These are phyloP conservation scores for Zasmidium cellare DNA, from an alignment of 2,329 filamentous ascomycete genomes.

Conservation along the genomic window DNA sequence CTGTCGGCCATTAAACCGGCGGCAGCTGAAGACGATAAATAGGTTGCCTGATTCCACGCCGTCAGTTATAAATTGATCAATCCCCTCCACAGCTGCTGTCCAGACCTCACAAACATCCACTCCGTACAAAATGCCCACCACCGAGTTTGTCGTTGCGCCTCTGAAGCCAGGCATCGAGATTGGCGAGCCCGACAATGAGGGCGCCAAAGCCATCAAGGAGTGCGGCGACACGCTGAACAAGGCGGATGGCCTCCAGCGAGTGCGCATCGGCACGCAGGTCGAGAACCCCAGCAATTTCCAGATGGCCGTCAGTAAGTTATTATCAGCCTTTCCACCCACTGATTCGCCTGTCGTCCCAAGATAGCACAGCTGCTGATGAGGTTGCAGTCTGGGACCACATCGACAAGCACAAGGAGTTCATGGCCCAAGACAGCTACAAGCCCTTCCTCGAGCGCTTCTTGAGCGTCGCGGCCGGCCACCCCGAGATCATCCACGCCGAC, in stretches of 20 bases:
- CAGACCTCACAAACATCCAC: no score
- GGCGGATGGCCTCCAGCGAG: constrained; percentile 38
- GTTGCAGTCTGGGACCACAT: constrained; percentile 47
- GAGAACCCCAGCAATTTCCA: constrained; percentile 41
- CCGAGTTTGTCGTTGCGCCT: constrained; percentile 43
- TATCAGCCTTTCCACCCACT: not conserved
- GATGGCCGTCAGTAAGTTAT: constrained; percentile 42
- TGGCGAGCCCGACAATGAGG: constrained; percentile 30
- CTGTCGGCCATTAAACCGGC: not conserved
- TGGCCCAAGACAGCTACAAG: constrained; percentile 36
- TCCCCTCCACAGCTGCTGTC: no score
- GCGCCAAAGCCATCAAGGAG: constrained; percentile 34
- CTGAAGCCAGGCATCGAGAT: constrained; percentile 40
- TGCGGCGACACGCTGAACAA: constrained; percentile 36
- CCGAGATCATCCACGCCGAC: constrained; percentile 37
- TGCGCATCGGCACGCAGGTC: constrained; percentile 40
- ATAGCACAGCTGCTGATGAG: constrained; percentile 1
- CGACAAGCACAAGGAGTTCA: constrained; percentile 43
- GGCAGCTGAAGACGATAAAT: not conserved
- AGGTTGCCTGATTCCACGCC: not conserved
- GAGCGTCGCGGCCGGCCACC: constrained; percentile 30
- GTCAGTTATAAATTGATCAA: no score
- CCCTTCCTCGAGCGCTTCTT: constrained; percentile 38
- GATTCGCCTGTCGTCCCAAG: not conserved
- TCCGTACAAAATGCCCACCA: constrained; percentile 37